Percentiles rank a stretch among this genome's conserved stretches.
These are phyloP conservation scores for Pleurotus cornucopiae DNA, from an alignment of 768 basidiomycete genomes.

Conservation along the genomic window DNA sequence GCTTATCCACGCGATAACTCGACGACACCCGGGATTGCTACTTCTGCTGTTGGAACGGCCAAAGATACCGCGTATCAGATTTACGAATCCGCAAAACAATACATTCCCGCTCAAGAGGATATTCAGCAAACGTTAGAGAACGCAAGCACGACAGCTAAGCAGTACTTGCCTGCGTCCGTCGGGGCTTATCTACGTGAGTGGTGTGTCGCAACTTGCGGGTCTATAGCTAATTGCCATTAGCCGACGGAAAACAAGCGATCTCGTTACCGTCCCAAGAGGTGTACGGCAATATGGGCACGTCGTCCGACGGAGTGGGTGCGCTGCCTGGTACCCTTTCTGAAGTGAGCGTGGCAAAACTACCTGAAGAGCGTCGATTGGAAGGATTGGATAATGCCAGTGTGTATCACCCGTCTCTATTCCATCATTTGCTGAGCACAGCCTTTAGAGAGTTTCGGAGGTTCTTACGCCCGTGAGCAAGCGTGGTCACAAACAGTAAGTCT, in stretches of 20 bases:
- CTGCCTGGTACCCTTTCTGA: constrained; percentile 44
- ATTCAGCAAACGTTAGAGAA: constrained; percentile 16
- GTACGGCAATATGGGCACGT: constrained; percentile 10
- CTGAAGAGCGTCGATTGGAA: constrained; percentile 35
- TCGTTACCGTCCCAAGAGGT: constrained; percentile 8
- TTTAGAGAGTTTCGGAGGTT: too few relatives aligned
- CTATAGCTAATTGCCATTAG: not conserved
- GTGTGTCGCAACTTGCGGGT: not conserved
- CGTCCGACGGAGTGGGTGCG: constrained; percentile 38
- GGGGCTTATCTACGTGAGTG: constrained; percentile 14
- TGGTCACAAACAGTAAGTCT: too few relatives aligned
- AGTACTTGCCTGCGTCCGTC: constrained; percentile 14
- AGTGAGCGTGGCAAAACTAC: constrained; percentile 41
- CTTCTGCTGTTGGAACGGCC: not conserved
- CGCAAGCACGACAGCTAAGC: constrained; percentile 16
- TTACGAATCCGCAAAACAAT: constrained; percentile 14
- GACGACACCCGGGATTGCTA: not conserved
- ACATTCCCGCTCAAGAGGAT: constrained; percentile 18
- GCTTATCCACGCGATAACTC: constrained; percentile 8
- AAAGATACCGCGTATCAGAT: not conserved
- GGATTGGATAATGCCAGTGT: not conserved
- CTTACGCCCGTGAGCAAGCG: too few relatives aligned
- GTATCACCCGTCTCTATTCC: too few relatives aligned
- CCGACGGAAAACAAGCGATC: not conserved
- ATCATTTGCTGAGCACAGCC: too few relatives aligned